Percentiles rank a stretch among this genome's conserved stretches.
Evolutionary conservation across 2,329 filamentous ascomycete genomes (phyloP).

Genomic region (Pseudopithomyces chartarum): DNA sequence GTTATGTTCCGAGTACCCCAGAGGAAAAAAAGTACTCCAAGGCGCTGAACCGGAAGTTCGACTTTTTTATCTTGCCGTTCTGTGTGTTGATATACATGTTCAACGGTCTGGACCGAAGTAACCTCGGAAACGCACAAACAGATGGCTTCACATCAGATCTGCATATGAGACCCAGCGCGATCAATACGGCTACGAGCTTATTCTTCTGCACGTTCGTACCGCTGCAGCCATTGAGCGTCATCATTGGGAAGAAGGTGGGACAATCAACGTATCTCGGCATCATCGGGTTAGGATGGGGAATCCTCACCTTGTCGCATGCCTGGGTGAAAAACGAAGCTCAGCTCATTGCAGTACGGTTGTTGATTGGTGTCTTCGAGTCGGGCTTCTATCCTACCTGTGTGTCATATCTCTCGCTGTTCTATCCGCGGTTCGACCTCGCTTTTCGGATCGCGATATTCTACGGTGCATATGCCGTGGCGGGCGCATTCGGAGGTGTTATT

Average conservation of each 20-base stretch:
- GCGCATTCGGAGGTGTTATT: constrained; percentile 49
- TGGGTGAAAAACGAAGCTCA: constrained; percentile 22
- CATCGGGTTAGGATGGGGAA: constrained; percentile 25
- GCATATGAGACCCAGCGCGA: constrained; percentile 23
- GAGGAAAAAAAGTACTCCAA: constrained; percentile 7
- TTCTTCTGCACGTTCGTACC: constrained; percentile 33
- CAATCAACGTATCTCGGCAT: constrained; percentile 14
- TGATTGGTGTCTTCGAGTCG: constrained; percentile 55
- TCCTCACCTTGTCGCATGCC: constrained; percentile 28
- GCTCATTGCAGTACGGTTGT: constrained; percentile 25
- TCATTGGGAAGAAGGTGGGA: constrained; percentile 26
- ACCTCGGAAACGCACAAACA: constrained; percentile 33
- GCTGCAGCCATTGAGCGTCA: constrained; percentile 26
- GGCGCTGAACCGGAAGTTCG: constrained; percentile 25
- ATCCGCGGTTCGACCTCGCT: constrained; percentile 48
- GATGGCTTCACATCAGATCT: constrained; percentile 31
- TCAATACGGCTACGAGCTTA: constrained; percentile 30
- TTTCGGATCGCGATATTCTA: constrained; percentile 53
- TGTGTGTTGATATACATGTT: constrained; percentile 27
- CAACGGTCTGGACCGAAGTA: constrained; percentile 29
- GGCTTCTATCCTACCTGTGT: constrained; percentile 61
- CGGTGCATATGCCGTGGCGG: constrained; percentile 48
- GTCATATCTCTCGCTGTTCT: constrained; percentile 60
- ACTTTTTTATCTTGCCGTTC: constrained; percentile 26
- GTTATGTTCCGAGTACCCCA: constrained; percentile 6